These are phyloP conservation scores for Fusarium illudens DNA, from an alignment of 2,329 filamentous ascomycete species.

Conservation along the genomic window DNA sequence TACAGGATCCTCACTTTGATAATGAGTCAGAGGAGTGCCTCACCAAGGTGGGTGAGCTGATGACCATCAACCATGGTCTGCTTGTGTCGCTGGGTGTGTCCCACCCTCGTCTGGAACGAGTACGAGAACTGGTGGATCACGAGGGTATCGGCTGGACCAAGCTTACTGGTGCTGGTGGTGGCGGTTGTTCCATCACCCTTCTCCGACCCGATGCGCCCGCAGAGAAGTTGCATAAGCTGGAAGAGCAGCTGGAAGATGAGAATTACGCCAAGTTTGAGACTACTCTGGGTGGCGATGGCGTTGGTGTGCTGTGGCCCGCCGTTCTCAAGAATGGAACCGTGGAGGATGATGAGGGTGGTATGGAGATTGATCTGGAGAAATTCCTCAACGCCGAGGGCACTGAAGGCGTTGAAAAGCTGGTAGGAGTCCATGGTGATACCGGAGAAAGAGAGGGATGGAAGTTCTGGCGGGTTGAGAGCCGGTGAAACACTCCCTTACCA, in stretches of 20 bases:
- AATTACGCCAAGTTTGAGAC: slow-evolving; percentile 88
- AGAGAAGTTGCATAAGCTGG: slow-evolving; percentile 68
- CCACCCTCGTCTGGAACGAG: slow-evolving; percentile 89
- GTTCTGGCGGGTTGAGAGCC: slow-evolving; percentile 76
- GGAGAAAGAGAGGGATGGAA: slow-evolving; percentile 84
- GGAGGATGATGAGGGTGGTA: slow-evolving; percentile 79
- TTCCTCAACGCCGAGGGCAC: slow-evolving; percentile 85
- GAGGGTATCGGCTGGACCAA: slow-evolving; percentile 96
- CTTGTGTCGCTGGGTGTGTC: slow-evolving; percentile 92
- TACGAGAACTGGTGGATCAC: slow-evolving; percentile 90
- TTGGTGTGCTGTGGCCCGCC: slow-evolving; percentile 93
- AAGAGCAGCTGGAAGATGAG: slow-evolving; percentile 71
- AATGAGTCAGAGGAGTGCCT: slow-evolving; percentile 69
- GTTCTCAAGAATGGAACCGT: slow-evolving; percentile 86
- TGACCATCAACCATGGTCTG: slow-evolving; percentile 93
- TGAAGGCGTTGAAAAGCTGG: slow-evolving; percentile 85
- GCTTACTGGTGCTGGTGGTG: slow-evolving; percentile 92
- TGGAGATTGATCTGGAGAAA: slow-evolving; percentile 89
- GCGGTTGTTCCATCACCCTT: slow-evolving; percentile 93
- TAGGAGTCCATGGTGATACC: slow-evolving; percentile 76
- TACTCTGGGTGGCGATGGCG: slow-evolving; percentile 89
- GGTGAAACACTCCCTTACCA: slow-evolving; percentile 28
- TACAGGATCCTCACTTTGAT: slow-evolving; percentile 72
- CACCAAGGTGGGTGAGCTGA: slow-evolving; percentile 82
- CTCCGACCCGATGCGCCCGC: slow-evolving; percentile 71